A percentile compares a stretch with the other conserved stretches of the same genome.
phyloP scores from a whole-genome alignment of 305 asterid genomes.

The Plantago coronopus region DNA sequence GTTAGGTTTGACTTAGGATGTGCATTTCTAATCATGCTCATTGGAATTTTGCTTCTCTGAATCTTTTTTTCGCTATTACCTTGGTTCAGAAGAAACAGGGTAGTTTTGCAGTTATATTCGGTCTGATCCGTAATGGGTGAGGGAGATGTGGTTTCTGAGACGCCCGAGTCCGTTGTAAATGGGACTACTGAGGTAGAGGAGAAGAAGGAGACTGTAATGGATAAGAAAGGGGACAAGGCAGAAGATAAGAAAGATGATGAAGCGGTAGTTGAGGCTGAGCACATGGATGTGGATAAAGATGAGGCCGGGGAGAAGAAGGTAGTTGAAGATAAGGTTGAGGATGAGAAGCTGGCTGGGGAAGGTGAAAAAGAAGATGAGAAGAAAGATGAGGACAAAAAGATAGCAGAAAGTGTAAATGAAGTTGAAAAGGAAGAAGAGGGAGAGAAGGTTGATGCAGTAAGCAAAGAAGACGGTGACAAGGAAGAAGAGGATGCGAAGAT shows the following conservation, averaged over 20 bases:
- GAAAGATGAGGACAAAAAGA: no score
- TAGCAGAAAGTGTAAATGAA: background rate
- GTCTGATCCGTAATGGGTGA: slow-evolving; percentile 51
- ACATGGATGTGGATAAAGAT: slow-evolving; percentile 40
- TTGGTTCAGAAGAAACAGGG: background rate
- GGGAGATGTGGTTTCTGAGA: slow-evolving; percentile 44
- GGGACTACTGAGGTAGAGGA: slow-evolving; percentile 35
- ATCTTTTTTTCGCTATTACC: background rate
- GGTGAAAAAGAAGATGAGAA: slow-evolving; percentile 7
- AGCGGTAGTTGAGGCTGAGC: slow-evolving; percentile 29
- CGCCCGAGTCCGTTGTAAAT: slow-evolving; percentile 38
- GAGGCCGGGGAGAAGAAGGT: slow-evolving; percentile 23
- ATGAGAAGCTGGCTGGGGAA: slow-evolving; percentile 18
- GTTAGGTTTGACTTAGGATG: background rate
- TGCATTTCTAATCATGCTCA: background rate
- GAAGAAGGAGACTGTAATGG: slow-evolving; percentile 26
- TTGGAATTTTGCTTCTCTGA: slow-evolving; percentile 6
- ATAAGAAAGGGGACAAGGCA: slow-evolving; percentile 33
- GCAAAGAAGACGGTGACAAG: slow-evolving; percentile 4
- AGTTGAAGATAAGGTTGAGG: slow-evolving; percentile 24
- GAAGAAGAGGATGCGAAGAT: slow-evolving; percentile 21
- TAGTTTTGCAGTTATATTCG: background rate
- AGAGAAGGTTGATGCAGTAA: slow-evolving; percentile 11
- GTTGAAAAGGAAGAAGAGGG: slow-evolving; percentile 7
- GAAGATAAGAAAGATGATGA: slow-evolving; percentile 31